phyloP scores from a whole-genome alignment of 2,329 filamentous ascomycete genomes.

The Zymoseptoria crescenta region DNA sequence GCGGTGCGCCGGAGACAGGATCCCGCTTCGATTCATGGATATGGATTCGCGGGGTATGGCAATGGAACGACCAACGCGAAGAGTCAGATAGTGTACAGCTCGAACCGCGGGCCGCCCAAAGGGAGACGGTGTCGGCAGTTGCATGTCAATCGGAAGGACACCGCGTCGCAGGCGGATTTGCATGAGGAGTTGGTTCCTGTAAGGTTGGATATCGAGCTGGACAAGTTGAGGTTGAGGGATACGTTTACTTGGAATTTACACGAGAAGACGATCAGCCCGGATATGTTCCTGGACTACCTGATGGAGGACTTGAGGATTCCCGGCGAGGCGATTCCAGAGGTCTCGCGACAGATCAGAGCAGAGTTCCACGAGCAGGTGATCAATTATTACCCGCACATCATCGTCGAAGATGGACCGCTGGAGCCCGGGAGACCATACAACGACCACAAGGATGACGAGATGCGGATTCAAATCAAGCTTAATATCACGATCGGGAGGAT shows the following conservation, averaged over 20 bases:
- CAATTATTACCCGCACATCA: constrained; percentile 90
- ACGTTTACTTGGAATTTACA: constrained; percentile 98
- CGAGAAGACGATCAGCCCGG: constrained; percentile 71
- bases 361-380: constrained; percentile 84
- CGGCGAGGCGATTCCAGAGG: constrained; percentile 50
- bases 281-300: constrained; percentile 80
- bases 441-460: constrained; percentile 97
- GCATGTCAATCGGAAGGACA: constrained; percentile 69
- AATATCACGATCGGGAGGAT: constrained; percentile 96
- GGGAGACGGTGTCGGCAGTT: constrained; percentile 66
- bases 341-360: constrained; percentile 54
- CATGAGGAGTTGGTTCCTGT: constrained; percentile 87
- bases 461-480: constrained; percentile 90
- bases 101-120: constrained; percentile 66
- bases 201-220: constrained; percentile 86
- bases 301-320: constrained; percentile 80
- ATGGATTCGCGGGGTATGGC: constrained; percentile 80
- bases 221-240: constrained; percentile 90
- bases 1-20: constrained; percentile 51
- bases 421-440: constrained; percentile 85
- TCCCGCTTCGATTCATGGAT: constrained; percentile 54
- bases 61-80: constrained; percentile 73
- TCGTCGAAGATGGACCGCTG: constrained; percentile 79
- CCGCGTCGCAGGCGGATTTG: constrained; percentile 78
- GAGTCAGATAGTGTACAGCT: constrained; percentile 68